Percentiles rank a stretch among this genome's conserved stretches.
These are phyloP conservation scores for Puccinia coronata DNA, from an alignment of 1,284 basidiomycete genomes.

Conservation along the genomic window DNA sequence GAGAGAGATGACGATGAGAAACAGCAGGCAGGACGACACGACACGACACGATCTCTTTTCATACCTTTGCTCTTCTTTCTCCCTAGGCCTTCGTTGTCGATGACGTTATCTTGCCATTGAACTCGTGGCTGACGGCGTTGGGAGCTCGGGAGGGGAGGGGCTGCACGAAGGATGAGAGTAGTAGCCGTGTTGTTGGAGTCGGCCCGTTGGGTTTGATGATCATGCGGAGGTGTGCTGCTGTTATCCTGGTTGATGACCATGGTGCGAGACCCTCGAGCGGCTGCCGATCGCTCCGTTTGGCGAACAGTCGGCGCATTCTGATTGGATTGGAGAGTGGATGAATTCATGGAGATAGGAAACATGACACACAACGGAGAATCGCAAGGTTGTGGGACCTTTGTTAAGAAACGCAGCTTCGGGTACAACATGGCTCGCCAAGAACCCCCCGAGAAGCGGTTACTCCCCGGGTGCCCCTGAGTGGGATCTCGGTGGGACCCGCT, in stretches of 20 bases:
- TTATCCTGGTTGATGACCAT: constrained; percentile 10
- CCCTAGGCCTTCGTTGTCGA: constrained; percentile 78
- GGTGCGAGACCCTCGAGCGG: neutral
- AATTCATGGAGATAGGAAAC: neutral
- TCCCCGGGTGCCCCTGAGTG: no score
- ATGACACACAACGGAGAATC: no score
- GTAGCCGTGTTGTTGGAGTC: neutral
- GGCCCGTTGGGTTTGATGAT: neutral
- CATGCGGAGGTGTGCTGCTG: neutral
- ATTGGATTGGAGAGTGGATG: neutral
- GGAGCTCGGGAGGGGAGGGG: neutral
- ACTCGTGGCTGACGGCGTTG: constrained; percentile 60
- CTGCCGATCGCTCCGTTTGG: neutral
- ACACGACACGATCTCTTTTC: no score
- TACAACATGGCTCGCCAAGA: no score
- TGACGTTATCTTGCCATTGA: constrained; percentile 74
- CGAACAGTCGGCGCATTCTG: neutral
- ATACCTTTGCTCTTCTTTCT: constrained; percentile 80
- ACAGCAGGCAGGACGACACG: no score
- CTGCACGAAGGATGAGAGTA: constrained; percentile 21
- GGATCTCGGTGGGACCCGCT: no score
- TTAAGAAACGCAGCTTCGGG: no score
- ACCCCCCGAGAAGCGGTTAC: no score
- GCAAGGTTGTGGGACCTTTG: no score
- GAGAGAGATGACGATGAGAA: constrained; percentile 56